Evolutionary conservation across 176 grass and related monocot genomes (phyloP), one percentile per base, ranked within the genome.

Genomic region (Eleusine indica): DNA sequence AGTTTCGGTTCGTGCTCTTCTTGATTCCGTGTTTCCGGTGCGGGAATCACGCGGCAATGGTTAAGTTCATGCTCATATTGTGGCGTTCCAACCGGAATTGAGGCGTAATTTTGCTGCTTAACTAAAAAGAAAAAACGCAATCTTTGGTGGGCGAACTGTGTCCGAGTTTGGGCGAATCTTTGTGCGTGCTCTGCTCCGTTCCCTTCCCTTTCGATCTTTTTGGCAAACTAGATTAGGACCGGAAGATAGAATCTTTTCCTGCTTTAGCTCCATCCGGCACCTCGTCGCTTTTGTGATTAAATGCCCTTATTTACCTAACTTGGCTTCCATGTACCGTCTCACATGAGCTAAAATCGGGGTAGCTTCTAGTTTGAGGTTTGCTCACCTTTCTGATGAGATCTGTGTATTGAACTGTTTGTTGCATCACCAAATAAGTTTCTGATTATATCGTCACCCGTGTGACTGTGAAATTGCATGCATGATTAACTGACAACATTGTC

Each of bases 121-220:
- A 0, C 7, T 52, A 4, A 7, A 57, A 17, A 1, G 5, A 0
- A 75, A 84, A 85, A 29, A 22, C 42, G 51, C 74, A 40, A 61
- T 15, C 48, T 74, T 73, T 43, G 38, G 38, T 16, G 1, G 21
- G 5, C 8, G 67, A 60, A 86, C 69, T 67, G 61, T 51, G 73
- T 38, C 15, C 19, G 39, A 17, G 74, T 65, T 65, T 53, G 60
- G 30, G 51, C 29, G 41, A 83, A 87, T 86, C 60, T 83, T 73
- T 35, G 43, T 30, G 66, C 42, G 3, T 37, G 38, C 47, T 8
- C 6, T 37, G 38, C 47, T 8, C 2, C 32, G 7, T 53, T 9
- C 6, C 5, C 64, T 70, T 62, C 29, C 7, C 21, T 19, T 60
- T 42, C 19, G 6, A 16, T 53, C 0, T 48, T 89, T 76, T 80